Evolutionary conservation across 306 rosid species (phyloP), one percentile per base, ranked within the genome.

Genomic region (Gastrolobium bilobum): DNA sequence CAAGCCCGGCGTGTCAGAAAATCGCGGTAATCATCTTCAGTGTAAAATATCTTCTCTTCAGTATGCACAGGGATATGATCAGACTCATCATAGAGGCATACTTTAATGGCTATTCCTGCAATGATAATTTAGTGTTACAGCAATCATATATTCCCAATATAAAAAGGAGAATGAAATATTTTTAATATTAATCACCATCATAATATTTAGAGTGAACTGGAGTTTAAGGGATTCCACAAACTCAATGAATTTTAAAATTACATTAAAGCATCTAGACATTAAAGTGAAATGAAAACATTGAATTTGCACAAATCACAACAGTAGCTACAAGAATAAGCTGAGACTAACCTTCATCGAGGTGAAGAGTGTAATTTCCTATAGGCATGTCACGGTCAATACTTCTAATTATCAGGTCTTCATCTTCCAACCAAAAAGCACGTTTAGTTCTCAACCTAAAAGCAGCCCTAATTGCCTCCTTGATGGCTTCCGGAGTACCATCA

Each of bases 321-420:
- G 26, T 30, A 82, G 35, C 43, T 20, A 70, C 40, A 52, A 52
- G 43, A 83, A 67, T 58, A 71, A 80, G 56, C 30, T 10, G 75
- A 64, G 57, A 5, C 60, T 40, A 6, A 57, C 99, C 99, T 92
- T 95, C 99, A 58, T 94, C 99, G 20, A 94, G 89, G 83, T 94
- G 97, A 86, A 94, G 99, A 79, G 87, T 87, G 89, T 95, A 95
- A 82, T 79, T 92, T 75, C 98, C 99, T 58, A 90, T 58, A 79
- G 98, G 99, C 99, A 95, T 95, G 81, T 95, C 97, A 77, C 97
- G 92, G 79, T 95, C 98, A 54, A 95, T 87, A 70, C 99, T 88
- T 84, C 96, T 87, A 81, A 95, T 87, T 60, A 95, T 88, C 79
- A 92, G 97, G 50, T 92, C 95, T 82, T 95, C 99, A 84, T 91